These are phyloP conservation scores for Raddia guianensis DNA, from an alignment of 176 grass and related monocot genomes.

Conservation along the genomic window DNA sequence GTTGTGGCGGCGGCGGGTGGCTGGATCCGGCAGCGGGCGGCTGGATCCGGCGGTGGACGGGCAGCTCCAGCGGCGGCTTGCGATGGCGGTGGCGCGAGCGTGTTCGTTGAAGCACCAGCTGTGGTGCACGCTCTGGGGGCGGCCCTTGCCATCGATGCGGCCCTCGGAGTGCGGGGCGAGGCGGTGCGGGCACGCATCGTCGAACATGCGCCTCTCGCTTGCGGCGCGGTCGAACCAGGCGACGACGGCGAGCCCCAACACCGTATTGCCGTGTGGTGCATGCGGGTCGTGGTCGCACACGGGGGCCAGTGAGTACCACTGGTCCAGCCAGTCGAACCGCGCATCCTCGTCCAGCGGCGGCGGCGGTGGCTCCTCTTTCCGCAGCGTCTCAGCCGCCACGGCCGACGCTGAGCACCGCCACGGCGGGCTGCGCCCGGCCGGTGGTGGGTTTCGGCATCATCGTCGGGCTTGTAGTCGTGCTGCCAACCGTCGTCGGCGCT, in stretches of 20 bases:
- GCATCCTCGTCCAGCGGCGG: background rate
- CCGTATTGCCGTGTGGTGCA: conserved; percentile 78
- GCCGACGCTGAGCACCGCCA: conserved; percentile 5
- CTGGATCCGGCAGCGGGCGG: too few relatives aligned
- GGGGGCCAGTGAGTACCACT: conserved; percentile 84
- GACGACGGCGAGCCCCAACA: conserved; percentile 73
- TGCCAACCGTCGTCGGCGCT: too few relatives aligned
- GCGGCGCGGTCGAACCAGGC: conserved; percentile 73
- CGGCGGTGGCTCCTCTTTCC: background rate
- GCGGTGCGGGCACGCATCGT: conserved; percentile 83
- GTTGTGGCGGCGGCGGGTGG: too few relatives aligned
- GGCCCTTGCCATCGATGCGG: conserved; percentile 74
- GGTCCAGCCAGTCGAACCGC: conserved; percentile 86
- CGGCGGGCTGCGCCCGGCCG: background rate
- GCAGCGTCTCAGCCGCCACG: conserved; percentile 26
- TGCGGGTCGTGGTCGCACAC: conserved; percentile 80
- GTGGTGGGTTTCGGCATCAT: too few relatives aligned
- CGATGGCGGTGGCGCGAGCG: too few relatives aligned
- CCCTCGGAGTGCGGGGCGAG: conserved; percentile 89
- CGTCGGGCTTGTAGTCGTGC: too few relatives aligned
- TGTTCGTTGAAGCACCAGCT: conserved; percentile 94
- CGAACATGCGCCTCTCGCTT: conserved; percentile 78
- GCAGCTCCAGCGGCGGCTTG: too few relatives aligned
- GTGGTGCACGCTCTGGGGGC: conserved; percentile 91
- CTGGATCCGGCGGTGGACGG: too few relatives aligned